Conservation (phyloP, 1,139 yeast genomes). For the Martiniozyma asiatica region DNA sequence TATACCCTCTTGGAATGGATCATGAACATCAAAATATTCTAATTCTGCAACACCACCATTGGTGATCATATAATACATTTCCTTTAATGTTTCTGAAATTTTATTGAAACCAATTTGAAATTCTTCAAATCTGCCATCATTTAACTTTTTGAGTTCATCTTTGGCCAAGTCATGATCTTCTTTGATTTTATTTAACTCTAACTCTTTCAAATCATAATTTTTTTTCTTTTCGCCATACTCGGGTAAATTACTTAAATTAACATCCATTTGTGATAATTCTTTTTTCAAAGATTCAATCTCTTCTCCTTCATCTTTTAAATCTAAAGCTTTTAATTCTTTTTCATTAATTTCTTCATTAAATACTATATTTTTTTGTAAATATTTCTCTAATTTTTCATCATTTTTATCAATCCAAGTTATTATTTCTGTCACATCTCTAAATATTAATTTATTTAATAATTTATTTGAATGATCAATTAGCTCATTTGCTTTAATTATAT, state of each 20-base stretch:
- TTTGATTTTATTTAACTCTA: slow-evolving; percentile 59
- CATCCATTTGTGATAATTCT: slow-evolving; percentile 44
- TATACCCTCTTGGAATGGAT: slow-evolving; percentile 97
- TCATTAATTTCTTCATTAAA: slow-evolving; percentile 30
- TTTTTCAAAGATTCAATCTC: slow-evolving; percentile 47
- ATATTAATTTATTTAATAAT: slow-evolving; percentile 12
- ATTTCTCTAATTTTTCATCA: slow-evolving; percentile 11
- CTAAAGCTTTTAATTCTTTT: slow-evolving; percentile 34
- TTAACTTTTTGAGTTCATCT: slow-evolving; percentile 57
- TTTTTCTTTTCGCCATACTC: slow-evolving; percentile 60
- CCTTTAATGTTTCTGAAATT: slow-evolving; percentile 81
- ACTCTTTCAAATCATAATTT: slow-evolving; percentile 53
- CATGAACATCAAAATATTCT: slow-evolving; percentile 88
- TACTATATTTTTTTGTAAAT: slow-evolving; percentile 10
- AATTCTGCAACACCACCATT: slow-evolving; percentile 99
- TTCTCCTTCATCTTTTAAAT: slow-evolving; percentile 37
- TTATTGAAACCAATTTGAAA: slow-evolving; percentile 87
- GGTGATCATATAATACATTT: slow-evolving; percentile 97
- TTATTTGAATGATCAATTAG: slow-evolving; percentile 4
- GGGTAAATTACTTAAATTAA: slow-evolving; percentile 63
- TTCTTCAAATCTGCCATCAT: slow-evolving; percentile 67
- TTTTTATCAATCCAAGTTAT: slow-evolving; percentile 35
- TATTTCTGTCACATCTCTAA: slow-evolving; percentile 42
- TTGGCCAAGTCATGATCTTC: background rate
- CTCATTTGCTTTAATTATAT: slow-evolving; percentile 2